Conservation (phyloP, 768 basidiomycete species). For the Mrakia hoshinonis region DNA sequence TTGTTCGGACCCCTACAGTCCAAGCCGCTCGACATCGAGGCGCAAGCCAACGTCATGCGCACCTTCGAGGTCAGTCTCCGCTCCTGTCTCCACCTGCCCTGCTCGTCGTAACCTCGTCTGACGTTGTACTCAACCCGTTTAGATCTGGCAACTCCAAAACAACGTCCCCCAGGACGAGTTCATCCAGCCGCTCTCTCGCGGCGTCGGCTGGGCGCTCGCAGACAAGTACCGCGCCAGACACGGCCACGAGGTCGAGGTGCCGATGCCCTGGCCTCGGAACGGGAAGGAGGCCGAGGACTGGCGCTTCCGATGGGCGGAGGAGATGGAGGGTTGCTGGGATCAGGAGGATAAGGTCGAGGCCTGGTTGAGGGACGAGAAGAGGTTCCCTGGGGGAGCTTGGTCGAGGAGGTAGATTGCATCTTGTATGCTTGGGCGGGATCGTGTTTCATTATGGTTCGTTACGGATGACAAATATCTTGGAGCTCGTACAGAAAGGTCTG, state of each 20-base stretch:
- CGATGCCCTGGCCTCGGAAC: neutral
- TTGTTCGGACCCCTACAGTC: neutral
- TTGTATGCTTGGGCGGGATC: neutral
- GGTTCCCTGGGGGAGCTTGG: neutral
- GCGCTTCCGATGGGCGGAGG: neutral
- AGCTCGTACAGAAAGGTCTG: no score
- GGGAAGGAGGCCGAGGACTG: slow-evolving; percentile 2
- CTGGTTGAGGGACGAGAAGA: neutral
- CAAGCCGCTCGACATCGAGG: slow-evolving; percentile 17
- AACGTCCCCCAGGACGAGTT: neutral
- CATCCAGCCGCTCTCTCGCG: neutral
- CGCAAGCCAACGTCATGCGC: slow-evolving; percentile 17
- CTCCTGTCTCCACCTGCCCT: neutral
- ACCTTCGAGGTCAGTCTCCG: slow-evolving; percentile 3
- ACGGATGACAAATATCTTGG: no score
- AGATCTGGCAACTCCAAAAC: neutral
- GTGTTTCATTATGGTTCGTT: no score
- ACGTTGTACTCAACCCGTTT: neutral
- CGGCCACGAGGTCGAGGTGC: neutral
- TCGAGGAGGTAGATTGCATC: neutral
- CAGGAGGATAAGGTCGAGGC: slow-evolving; percentile 1
- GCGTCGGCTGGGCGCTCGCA: neutral
- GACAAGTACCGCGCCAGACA: neutral
- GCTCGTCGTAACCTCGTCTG: neutral
- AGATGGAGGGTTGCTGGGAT: slow-evolving; percentile 21